Evolutionary conservation across 2,329 filamentous ascomycete genomes (phyloP).

Genomic region (Davidsoniella eucalypti): DNA sequence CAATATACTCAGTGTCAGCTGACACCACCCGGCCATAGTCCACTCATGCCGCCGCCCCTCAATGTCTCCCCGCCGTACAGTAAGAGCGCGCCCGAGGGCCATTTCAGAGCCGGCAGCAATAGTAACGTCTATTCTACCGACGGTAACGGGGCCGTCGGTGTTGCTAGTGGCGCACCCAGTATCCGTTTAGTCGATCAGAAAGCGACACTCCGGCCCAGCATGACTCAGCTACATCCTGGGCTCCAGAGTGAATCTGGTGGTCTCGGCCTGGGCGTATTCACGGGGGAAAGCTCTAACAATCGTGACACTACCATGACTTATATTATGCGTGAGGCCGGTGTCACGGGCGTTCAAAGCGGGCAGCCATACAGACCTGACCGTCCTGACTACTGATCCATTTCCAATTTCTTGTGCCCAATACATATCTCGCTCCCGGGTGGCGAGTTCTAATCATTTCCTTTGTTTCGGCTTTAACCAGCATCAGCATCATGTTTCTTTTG

Average conservation of each 20-base stretch:
- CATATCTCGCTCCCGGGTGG: constrained; percentile 15
- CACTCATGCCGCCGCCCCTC: constrained; percentile 14
- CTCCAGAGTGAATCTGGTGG: not conserved
- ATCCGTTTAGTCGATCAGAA: constrained; percentile 12
- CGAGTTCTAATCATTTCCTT: not conserved
- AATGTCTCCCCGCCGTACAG: constrained; percentile 23
- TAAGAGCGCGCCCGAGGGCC: constrained; percentile 19
- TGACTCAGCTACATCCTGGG: constrained; percentile 19
- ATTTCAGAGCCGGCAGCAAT: not conserved
- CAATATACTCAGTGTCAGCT: constrained; percentile 11
- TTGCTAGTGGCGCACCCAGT: constrained; percentile 1
- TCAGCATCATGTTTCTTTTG: not conserved
- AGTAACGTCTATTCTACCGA: not conserved
- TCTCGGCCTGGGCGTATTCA: constrained; percentile 13
- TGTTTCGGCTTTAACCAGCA: constrained; percentile 4
- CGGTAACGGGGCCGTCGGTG: too few relatives aligned
- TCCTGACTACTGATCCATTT: constrained; percentile 11
- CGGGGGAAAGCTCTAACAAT: constrained; percentile 14
- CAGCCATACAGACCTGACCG: constrained; percentile 26
- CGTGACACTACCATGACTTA: constrained; percentile 35
- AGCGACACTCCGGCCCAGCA: constrained; percentile 17
- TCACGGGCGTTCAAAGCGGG: constrained; percentile 26
- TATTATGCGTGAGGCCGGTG: constrained; percentile 32
- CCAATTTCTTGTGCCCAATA: constrained; percentile 14
- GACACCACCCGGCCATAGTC: constrained; percentile 1